A percentile compares a stretch with the other conserved stretches of the same genome.
These are phyloP conservation scores for Wolfiporia cocos DNA, from an alignment of 1,284 basidiomycete species.

Conservation along the genomic window DNA sequence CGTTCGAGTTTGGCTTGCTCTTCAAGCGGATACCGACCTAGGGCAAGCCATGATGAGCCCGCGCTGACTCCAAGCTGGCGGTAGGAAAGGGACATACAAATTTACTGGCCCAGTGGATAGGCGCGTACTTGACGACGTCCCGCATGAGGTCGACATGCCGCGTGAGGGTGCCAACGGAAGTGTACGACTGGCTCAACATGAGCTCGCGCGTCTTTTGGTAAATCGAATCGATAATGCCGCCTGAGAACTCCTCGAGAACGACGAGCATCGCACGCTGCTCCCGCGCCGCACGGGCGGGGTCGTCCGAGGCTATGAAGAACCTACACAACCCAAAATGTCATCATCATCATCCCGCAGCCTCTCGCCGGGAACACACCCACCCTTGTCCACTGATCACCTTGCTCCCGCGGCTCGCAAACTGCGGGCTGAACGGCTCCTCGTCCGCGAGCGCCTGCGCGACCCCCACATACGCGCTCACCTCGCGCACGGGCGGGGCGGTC, in stretches of 20 bases:
- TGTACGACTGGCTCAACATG: conserved; percentile 46
- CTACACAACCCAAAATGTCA: conserved; percentile 15
- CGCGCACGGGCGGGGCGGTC: conserved; percentile 18
- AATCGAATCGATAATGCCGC: conserved; percentile 56
- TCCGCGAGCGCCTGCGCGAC: conserved; percentile 49
- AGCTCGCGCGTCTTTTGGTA: conserved; percentile 51
- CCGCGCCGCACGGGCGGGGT: conserved; percentile 31
- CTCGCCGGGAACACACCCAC: conserved; percentile 37
- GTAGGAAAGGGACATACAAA: conserved; percentile 40
- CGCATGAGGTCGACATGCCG: conserved; percentile 62
- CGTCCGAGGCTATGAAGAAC: conserved; percentile 52
- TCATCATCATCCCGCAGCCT: not conserved
- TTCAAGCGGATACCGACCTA: conserved; percentile 75
- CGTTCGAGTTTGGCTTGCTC: conserved; percentile 38
- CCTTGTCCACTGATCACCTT: conserved; percentile 52
- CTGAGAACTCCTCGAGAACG: conserved; percentile 38
- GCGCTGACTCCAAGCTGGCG: not conserved
- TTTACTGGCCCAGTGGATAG: conserved; percentile 64
- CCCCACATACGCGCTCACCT: conserved; percentile 42
- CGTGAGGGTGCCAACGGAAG: conserved; percentile 43
- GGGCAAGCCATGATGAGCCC: not conserved
- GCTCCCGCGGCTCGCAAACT: conserved; percentile 43
- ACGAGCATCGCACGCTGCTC: conserved; percentile 44
- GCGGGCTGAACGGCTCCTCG: conserved; percentile 36
- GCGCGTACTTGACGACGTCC: conserved; percentile 61